Percentiles rank a stretch among this genome's conserved stretches.
phyloP scores from a whole-genome alignment of 345 rosid species.

The Syzygium jambos region DNA sequence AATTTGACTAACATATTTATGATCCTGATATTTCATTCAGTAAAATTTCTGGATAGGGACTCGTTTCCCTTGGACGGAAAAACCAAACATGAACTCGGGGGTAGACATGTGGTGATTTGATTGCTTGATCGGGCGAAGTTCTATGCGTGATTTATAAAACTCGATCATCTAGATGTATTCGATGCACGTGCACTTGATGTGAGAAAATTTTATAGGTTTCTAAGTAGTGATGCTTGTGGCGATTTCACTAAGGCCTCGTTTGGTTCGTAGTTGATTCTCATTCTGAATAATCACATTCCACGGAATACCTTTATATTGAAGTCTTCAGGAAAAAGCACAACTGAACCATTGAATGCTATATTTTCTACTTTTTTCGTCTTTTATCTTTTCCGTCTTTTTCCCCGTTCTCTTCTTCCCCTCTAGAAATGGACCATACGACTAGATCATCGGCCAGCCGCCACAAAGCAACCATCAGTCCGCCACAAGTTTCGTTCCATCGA shows the following conservation, averaged over 20 bases:
- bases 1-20: background rate
- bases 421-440: background rate
- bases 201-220: background rate
- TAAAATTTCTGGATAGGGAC: background rate
- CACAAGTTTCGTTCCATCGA: background rate
- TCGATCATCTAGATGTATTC: background rate
- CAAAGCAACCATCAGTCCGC: background rate
- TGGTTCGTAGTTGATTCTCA: background rate
- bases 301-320: background rate
- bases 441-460: background rate
- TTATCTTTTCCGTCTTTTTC: rapidly evolving
- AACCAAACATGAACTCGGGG: background rate
- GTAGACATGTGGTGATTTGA: background rate
- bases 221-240: rapidly evolving
- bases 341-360: background rate
- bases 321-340: background rate
- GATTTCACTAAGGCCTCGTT: background rate
- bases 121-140: background rate
- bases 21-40: background rate
- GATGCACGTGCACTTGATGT: background rate
- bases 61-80: background rate
- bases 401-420: background rate
- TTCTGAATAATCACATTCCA: background rate
- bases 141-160: rapidly evolving
- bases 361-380: background rate